Evolutionary conservation across 805 yeast genomes (phyloP), one percentile per base, ranked within the genome.

Genomic region (Kuraishia piskuri): DNA sequence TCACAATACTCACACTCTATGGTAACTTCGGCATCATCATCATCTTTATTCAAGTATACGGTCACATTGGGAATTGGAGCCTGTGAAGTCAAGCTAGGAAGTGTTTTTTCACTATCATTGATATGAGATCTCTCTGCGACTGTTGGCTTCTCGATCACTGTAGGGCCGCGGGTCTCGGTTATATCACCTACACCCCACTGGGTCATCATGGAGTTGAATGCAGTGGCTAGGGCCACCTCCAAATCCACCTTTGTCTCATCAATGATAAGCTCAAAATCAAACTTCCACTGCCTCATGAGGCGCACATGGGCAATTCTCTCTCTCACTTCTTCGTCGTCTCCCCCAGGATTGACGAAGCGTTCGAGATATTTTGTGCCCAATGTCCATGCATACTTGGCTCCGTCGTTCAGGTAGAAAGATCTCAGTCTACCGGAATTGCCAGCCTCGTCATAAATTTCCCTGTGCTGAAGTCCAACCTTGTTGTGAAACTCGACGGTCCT

Each of bases 131-230:
- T 31, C 14, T 17, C 23, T 36, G 9, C 52, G 52, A 47, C 14
- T n/a, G 14, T 24, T 7, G 20, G 50, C 36, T 44, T 31, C n/a
- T 31, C 45, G 9, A 62, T 58, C 48, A 69, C 65, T 7, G 82
- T 77, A 23, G 84, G 84, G 19, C 84, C 84, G 49, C 75, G 69
- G 23, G 84, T 78, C 52, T 73, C 76, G 17, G 83, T 78, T 56
- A 68, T 68, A 61, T 73, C 79, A 51, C 83, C 83, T 50, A 71
- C 63, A 22, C 82, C 82, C 88, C 88, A 83, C 65, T 81, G 83
- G n/a, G 86, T 79, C 68, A 79, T 70, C 83, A 83, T 81, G 20
- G 85, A 73, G 52, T 80, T 65, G 58, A 82, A 83, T 1, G 76
- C 85, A 6, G 87, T 80, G n/a, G 82, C 78, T 51, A 83, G 62